Percentiles rank a stretch among this genome's conserved stretches.
Evolutionary conservation across 495 filamentous ascomycete genomes (phyloP).

Genomic region (Podospora pseudoanserina): DNA sequence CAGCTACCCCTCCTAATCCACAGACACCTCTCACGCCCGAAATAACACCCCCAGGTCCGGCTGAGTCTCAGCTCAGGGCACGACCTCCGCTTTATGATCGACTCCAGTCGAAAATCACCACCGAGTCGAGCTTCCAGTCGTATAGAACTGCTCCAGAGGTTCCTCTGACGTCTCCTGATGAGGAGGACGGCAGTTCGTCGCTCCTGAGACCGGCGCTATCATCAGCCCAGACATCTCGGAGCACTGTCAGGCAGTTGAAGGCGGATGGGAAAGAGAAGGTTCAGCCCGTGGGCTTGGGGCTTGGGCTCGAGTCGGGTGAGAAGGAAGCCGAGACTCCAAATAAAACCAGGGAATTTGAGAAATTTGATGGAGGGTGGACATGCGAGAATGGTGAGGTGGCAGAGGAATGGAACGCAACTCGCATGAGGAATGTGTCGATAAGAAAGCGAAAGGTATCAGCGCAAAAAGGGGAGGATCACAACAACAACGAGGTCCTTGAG

Average conservation of each 20-base stretch:
- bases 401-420: slow-evolving; percentile 54
- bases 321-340: slow-evolving; percentile 38
- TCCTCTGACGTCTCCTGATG: slow-evolving; percentile 55
- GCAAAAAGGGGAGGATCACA: slow-evolving; percentile 25
- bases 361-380: slow-evolving; percentile 50
- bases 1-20: slow-evolving; percentile 57
- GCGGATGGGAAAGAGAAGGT: slow-evolving; percentile 27
- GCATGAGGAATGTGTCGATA: slow-evolving; percentile 55
- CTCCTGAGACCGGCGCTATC: slow-evolving; percentile 43
- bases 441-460: slow-evolving; percentile 44
- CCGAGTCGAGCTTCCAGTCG: slow-evolving; percentile 62
- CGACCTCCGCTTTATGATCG: slow-evolving; percentile 42
- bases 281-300: slow-evolving; percentile 46
- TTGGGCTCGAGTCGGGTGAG: slow-evolving; percentile 43
- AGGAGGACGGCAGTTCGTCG: slow-evolving; percentile 46
- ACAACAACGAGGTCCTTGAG: slow-evolving; percentile 43
- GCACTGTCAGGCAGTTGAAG: slow-evolving; percentile 38
- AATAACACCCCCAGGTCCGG: slow-evolving; percentile 60
- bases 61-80: slow-evolving; percentile 36
- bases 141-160: slow-evolving; percentile 69
- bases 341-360: slow-evolving; percentile 37
- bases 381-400: slow-evolving; percentile 35
- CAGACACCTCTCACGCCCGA: slow-evolving; percentile 69
- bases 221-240: slow-evolving; percentile 43
- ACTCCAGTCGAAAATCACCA: slow-evolving; percentile 44